Base-by-base conservation (phyloP, 2,329 filamentous ascomycete species). In the Fusarium tjaetaba region DNA sequence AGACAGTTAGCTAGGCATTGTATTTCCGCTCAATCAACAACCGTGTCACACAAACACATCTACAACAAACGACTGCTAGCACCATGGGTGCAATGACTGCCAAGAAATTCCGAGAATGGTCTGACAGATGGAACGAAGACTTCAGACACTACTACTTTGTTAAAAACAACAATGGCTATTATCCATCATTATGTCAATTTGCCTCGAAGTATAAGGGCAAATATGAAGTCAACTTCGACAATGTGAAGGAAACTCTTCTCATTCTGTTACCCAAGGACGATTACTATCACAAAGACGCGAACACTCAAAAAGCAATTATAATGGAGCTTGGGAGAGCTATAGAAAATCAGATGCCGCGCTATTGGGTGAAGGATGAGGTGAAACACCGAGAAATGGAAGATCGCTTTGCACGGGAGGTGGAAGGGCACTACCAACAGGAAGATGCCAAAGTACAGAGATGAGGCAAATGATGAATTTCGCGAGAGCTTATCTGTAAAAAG, bases 41-140 rank as follows among this genome's bases (percentile, higher is more conserved):
- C 4, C 3, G 9, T 7, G 7, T 16, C 0, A 49, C 1, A n/a
- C 10, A 3, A 30, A 9, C 28, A n/a, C 0, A 30, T 8, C 20
- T 5, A n/a, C 20, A 16, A 4, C 26, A 14, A 48, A 6, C 14
- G 2, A 16, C 28, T 11, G 28, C 3, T 14, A 30, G 13, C 3
- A 30, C 14, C 28, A 49, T 49, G 28, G 26, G 46, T n/a, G 20
- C 14, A 49, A 49, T 30, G 7, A 49, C 22, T 16, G 14, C 20
- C 10, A 16, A 13, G 2, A n/a, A n/a, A 8, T 30, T 30, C 10
- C 28, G 28, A 16, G 28, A 49, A 30, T 49, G 14, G 20, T 49
- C 4, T 16, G 28, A 49, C 2, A 30, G 1, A 11, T 49, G 28
- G 46, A 49, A 13, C 22, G 20, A 49, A 30, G 11, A 9, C 20